A percentile compares a stretch with the other conserved stretches of the same genome.
These are phyloP conservation scores for Sporisorium reilianum DNA, from an alignment of 1,284 basidiomycete genomes.

Conservation along the genomic window DNA sequence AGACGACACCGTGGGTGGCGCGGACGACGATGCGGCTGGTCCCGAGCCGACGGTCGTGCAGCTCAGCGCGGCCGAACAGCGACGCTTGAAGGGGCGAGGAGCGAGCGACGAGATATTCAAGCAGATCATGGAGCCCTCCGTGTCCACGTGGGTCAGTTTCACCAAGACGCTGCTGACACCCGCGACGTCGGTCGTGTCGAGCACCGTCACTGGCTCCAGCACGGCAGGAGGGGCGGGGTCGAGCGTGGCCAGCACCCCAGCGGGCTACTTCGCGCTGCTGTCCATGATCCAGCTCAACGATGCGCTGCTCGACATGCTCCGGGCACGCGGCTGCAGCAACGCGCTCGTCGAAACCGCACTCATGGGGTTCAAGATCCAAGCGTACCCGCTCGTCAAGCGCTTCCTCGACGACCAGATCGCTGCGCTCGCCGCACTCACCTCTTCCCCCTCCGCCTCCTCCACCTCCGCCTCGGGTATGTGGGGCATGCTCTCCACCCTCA, in stretches of 20 bases:
- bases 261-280: constrained; percentile 46
- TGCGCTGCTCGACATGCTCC: constrained; percentile 28
- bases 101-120: constrained; percentile 62
- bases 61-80: constrained; percentile 41
- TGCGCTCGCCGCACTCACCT: constrained; percentile 23
- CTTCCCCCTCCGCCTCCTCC: constrained; percentile 10
- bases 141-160: constrained; percentile 47
- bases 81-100: constrained; percentile 20
- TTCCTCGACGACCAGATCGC: constrained; percentile 56
- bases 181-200: constrained; percentile 5
- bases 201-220: background rate
- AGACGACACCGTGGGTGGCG: background rate
- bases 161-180: constrained; percentile 38
- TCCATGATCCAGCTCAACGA: constrained; percentile 53
- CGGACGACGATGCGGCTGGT: constrained; percentile 20
- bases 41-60: constrained; percentile 50
- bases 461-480: constrained; percentile 1
- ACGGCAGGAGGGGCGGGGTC: background rate
- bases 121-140: constrained; percentile 65
- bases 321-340: constrained; percentile 31
- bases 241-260: background rate
- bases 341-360: constrained; percentile 49
- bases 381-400: constrained; percentile 57
- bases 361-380: constrained; percentile 58
- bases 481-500: constrained; percentile 11